phyloP scores from a whole-genome alignment of 768 basidiomycete genomes.

The Pleurotus cornucopiae region DNA sequence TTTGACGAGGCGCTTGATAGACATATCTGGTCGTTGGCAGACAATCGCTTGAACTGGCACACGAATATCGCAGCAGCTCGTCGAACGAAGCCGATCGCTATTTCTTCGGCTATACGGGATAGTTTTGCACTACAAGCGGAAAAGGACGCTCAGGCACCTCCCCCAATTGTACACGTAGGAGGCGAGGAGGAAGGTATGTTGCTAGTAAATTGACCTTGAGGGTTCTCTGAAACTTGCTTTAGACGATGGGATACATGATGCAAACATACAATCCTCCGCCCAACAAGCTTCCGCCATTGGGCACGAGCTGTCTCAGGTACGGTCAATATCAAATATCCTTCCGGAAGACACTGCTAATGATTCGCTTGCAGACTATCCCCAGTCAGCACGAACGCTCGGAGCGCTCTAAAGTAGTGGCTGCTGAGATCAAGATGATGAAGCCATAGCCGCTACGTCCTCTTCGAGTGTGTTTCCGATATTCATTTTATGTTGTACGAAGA shows the following conservation, averaged over 20 bases:
- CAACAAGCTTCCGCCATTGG: constrained; percentile 35
- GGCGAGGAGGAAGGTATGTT: constrained; percentile 16
- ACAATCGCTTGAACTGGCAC: constrained; percentile 73
- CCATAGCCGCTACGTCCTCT: constrained; percentile 19
- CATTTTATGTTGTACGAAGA: too few species aligned
- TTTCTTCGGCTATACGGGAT: constrained; percentile 32
- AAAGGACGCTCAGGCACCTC: constrained; percentile 22
- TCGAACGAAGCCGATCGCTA: constrained; percentile 53
- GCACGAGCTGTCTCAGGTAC: constrained; percentile 50
- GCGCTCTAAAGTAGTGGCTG: constrained; percentile 37
- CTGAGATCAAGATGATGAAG: constrained; percentile 49
- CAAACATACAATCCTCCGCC: constrained; percentile 9
- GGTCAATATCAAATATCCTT: constrained; percentile 9
- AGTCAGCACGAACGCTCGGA: constrained; percentile 49
- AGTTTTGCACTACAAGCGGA: constrained; percentile 26
- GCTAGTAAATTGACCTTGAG: neutral
- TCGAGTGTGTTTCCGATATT: too few species aligned
- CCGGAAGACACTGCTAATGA: neutral
- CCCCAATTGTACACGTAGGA: constrained; percentile 10
- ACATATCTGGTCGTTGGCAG: constrained; percentile 75
- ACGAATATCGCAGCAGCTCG: constrained; percentile 65
- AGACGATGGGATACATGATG: neutral
- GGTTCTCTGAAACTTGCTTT: neutral
- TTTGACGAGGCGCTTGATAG: constrained; percentile 88
- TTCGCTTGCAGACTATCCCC: constrained; percentile 33